Evolutionary conservation across 345 rosid species (phyloP).

Genomic region (Citrus maxima): DNA sequence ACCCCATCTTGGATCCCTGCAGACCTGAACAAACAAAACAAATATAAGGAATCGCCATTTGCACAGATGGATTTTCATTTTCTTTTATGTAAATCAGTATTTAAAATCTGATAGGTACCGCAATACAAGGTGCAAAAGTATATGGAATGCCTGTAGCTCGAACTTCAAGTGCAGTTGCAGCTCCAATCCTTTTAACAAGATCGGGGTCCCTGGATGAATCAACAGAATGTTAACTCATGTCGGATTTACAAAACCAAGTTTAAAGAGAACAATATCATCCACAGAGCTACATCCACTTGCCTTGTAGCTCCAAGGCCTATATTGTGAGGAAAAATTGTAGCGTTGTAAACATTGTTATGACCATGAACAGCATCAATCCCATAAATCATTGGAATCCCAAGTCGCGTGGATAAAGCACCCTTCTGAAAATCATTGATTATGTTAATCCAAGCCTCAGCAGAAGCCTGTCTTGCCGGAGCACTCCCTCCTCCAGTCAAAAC

Average conservation of each 20-base stretch:
- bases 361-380: slow-evolving; percentile 92
- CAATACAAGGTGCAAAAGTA: slow-evolving; percentile 84
- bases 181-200: slow-evolving; percentile 78
- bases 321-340: slow-evolving; percentile 88
- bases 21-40: slow-evolving; percentile 44
- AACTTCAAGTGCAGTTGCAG: slow-evolving; percentile 87
- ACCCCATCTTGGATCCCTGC: slow-evolving; percentile 98
- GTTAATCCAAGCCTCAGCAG: slow-evolving; percentile 42
- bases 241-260: background rate
- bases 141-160: slow-evolving; percentile 83
- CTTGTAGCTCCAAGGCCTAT: slow-evolving; percentile 84
- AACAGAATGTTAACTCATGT: background rate
- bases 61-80: too few species aligned
- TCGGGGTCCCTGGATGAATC: slow-evolving; percentile 63
- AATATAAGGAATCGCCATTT: background rate
- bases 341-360: slow-evolving; percentile 70
- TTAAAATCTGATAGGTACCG: slow-evolving; percentile 38
- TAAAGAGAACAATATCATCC: background rate
- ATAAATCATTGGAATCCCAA: slow-evolving; percentile 84
- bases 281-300: slow-evolving; percentile 18
- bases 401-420: slow-evolving; percentile 57
- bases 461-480: slow-evolving; percentile 42
- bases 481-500: slow-evolving; percentile 70
- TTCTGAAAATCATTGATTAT: slow-evolving; percentile 50
- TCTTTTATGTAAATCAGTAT: background rate